A percentile compares a stretch with the other conserved stretches of the same genome.
Conservation (phyloP, 1,284 basidiomycete species). For the Cutaneotrichosporon cavernicola region DNA sequence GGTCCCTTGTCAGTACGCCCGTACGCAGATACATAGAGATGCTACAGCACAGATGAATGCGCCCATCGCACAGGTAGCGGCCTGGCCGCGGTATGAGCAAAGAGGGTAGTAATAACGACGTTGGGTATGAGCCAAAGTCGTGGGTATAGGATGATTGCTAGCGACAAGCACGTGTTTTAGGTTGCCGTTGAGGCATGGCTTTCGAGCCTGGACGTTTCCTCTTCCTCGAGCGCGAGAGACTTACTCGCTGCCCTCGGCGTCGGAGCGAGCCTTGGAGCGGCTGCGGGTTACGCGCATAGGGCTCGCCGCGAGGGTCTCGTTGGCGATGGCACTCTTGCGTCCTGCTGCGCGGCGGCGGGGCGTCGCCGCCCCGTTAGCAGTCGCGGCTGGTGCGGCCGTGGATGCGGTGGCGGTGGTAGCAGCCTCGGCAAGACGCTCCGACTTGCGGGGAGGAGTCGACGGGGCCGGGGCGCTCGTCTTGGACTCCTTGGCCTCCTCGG, state of each 20-base stretch:
- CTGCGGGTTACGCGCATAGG: slow-evolving; percentile 48
- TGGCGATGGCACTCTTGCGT: slow-evolving; percentile 15
- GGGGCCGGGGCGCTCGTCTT: slow-evolving; percentile 20
- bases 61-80: slow-evolving; percentile 10
- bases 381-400: slow-evolving; percentile 27
- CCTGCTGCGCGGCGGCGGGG: slow-evolving; percentile 17
- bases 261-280: slow-evolving; percentile 42
- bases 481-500: slow-evolving; percentile 14
- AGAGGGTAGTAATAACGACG: slow-evolving; percentile 9
- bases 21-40: slow-evolving; percentile 16
- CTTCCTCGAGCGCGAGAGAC: background rate
- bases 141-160: slow-evolving; percentile 8
- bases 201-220: slow-evolving; percentile 2
- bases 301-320: slow-evolving; percentile 23
- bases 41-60: slow-evolving; percentile 27
- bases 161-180: slow-evolving; percentile 1
- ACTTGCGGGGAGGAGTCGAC: slow-evolving; percentile 27
- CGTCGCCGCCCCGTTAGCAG: slow-evolving; percentile 16
- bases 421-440: slow-evolving; percentile 15
- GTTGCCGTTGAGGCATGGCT: slow-evolving; percentile 23
- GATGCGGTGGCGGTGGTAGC: background rate
- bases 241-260: slow-evolving; percentile 34
- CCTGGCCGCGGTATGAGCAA: background rate
- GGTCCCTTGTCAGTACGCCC: background rate
- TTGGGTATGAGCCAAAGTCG: slow-evolving; percentile 13